Evolutionary conservation across 2,329 filamentous ascomycete genomes (phyloP), one percentile per base, ranked within the genome.

Genomic region (Penicillium oxalicum): DNA sequence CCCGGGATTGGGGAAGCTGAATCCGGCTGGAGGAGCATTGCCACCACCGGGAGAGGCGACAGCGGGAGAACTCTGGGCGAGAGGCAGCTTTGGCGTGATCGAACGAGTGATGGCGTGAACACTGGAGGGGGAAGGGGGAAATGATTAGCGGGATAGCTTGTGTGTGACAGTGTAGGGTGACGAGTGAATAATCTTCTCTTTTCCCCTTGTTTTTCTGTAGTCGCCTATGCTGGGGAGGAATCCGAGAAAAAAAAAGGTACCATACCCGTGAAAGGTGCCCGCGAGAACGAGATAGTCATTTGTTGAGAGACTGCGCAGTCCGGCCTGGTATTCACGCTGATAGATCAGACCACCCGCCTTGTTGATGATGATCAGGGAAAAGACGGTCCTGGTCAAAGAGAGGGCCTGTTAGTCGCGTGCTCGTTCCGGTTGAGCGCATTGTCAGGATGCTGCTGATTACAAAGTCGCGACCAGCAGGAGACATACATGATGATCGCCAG

Each of bases 271-370:
- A 70, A 98, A 98, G 46, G 93, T 98, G 49, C 93, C 93, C 5
- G 93, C 93, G 27, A 98, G 82, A 59, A 97, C 91, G 29, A 98
- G 86, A 66, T 94, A 95, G 77, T 98, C 93, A 69, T 98, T 98
- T 60, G 88, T 91, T 59, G 82, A 88, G 60, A 98, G 84, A 68
- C 91, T 89, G 69, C 88, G 87, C 51, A 98, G 80, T 52, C 83
- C 87, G 38, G 91, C 83, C 62, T 91, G 84, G 70, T 98, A 97
- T 65, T 89, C 88, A 61, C 90, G 88, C 73, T 97, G 91, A 77
- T 95, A 98, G 71, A 98, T 85, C 46, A 98, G 80, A 61, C 93
- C 93, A 52, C 91, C 93, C 56, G 93, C 91, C 79, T 98, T 98
- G 78, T 96, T 97, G 77, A 98, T 95, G 69, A 98, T 86, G 69